phyloP scores from a whole-genome alignment of 345 rosid genomes.

The Rhizophora mangle region DNA sequence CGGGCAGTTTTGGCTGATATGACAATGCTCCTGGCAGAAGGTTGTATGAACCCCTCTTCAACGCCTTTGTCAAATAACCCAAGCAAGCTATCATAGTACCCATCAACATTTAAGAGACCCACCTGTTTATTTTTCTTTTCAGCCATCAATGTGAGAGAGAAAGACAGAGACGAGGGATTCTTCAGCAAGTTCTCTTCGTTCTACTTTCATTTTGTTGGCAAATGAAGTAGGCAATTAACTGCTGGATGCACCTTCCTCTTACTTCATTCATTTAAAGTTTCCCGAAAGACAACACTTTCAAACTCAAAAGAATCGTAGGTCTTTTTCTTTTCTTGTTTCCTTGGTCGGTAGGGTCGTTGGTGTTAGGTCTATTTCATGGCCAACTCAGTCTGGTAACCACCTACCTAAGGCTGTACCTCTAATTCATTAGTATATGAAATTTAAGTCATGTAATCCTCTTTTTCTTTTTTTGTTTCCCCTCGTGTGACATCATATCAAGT shows the following conservation, averaged over 20 bases:
- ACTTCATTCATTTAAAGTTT: no score
- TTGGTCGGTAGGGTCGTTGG: neutral
- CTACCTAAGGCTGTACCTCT: neutral
- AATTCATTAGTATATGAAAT: no score
- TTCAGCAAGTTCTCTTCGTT: no score
- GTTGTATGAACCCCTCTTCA: slow-evolving; percentile 52
- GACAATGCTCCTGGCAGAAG: slow-evolving; percentile 41
- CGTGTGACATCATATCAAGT: no score
- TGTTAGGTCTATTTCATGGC: slow-evolving; percentile 7
- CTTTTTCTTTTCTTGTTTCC: neutral
- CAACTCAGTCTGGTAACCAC: neutral
- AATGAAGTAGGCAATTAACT: no score
- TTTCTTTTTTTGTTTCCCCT: no score
- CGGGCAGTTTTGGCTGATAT: slow-evolving; percentile 39
- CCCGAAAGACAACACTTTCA: neutral
- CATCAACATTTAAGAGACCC: slow-evolving; percentile 52
- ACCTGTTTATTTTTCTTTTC: slow-evolving; percentile 25
- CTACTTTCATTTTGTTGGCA: no score
- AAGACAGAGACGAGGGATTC: neutral
- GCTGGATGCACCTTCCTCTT: no score
- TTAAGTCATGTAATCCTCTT: no score
- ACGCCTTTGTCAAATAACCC: slow-evolving; percentile 58
- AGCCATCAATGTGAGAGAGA: neutral
- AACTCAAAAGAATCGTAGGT: neutral
- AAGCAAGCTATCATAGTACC: slow-evolving; percentile 48